Base-by-base conservation (phyloP, 345 rosid species). In the Conringia planisiliqua region DNA sequence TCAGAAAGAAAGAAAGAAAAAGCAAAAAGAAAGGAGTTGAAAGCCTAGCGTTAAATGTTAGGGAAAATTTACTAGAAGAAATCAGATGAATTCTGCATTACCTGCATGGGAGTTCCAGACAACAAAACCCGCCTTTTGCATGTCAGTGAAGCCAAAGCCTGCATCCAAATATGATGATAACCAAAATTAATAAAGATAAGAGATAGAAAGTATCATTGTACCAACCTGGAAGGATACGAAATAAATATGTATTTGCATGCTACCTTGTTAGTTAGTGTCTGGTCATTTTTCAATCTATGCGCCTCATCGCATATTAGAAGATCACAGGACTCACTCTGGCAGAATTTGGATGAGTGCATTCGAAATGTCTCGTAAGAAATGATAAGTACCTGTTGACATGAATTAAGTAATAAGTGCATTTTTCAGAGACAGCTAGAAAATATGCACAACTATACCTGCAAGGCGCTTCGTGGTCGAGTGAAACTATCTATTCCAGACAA, bases 41-140 rank as follows among this genome's bases (percentile, higher is more conserved):
- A 50, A 56, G 42, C 36, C 40, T 54, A 64, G 44, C 33, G 52
- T 24, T 38, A 72, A 13, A 13, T 64, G 58, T 35, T 59, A 46
- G 12, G 40, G 30, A 10, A 47, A 16, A 26, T 7, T 8, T 10
- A 47, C 3, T 13, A 48, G 54, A 63, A 33, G 50, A 70, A 59
- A 50, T 12, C 70, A 82, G 12, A 54, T n/a, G 10, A 32, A 70
- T 50, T 52, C 50, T 39, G 61, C 26, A 70, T 77, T 76, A 88
- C 98, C 95, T 95, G 99, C 97, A 95, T 92, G 72, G 99, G 98
- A 61, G 99, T 95, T 80, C 99, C 99, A 42, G 97, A 95, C 82
- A 95, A 81, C 85, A 95, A 81, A 73, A 95, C 86, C 58, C 98
- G 87, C 20, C 96, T 96, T 75, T 81, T 88, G 85, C 99, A 95